Percentiles rank a stretch among this genome's conserved stretches.
Evolutionary conservation across 176 grass and related monocot species (phyloP).

Genomic region (Typha latifolia): DNA sequence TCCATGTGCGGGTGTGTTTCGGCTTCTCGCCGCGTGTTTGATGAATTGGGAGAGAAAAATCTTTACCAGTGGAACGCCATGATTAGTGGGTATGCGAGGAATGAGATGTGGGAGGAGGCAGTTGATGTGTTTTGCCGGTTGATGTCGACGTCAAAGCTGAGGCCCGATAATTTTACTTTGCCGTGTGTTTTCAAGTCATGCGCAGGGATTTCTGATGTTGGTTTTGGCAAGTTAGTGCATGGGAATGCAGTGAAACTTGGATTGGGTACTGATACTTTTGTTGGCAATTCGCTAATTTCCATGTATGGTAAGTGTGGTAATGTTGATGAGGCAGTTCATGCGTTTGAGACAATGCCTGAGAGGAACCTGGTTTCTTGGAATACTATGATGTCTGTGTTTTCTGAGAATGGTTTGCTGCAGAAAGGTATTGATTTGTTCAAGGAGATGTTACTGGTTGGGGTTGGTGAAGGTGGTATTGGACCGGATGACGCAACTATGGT

Average conservation of each 20-base stretch:
- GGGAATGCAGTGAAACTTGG: slow-evolving; percentile 37
- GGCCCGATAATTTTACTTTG: slow-evolving; percentile 35
- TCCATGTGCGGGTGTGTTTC: slow-evolving; percentile 20
- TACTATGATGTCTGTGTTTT: slow-evolving; percentile 42
- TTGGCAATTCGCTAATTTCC: slow-evolving; percentile 41
- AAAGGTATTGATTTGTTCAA: slow-evolving; percentile 33
- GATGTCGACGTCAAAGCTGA: slow-evolving; percentile 15
- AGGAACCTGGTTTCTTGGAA: slow-evolving; percentile 72
- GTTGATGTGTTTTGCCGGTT: slow-evolving; percentile 27
- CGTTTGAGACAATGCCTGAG: slow-evolving; percentile 30
- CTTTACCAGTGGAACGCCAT: slow-evolving; percentile 52
- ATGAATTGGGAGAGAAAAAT: slow-evolving; percentile 14
- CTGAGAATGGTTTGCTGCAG: slow-evolving; percentile 20
- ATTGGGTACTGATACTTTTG: slow-evolving; percentile 28
- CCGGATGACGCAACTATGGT: slow-evolving; percentile 53
- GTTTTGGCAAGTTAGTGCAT: slow-evolving; percentile 31
- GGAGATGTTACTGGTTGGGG: slow-evolving; percentile 15
- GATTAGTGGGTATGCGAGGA: slow-evolving; percentile 25
- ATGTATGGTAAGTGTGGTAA: slow-evolving; percentile 51
- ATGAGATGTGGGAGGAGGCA: slow-evolving; percentile 24
- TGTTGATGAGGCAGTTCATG: slow-evolving; percentile 23
- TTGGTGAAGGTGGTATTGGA: slow-evolving; percentile 9
- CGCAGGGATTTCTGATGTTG: slow-evolving; percentile 17
- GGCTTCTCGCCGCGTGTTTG: slow-evolving; percentile 19
- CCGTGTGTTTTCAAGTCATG: slow-evolving; percentile 41